Evolutionary conservation across 2,329 filamentous ascomycete genomes (phyloP).

Genomic region (Kalaharituber pfeilii): DNA sequence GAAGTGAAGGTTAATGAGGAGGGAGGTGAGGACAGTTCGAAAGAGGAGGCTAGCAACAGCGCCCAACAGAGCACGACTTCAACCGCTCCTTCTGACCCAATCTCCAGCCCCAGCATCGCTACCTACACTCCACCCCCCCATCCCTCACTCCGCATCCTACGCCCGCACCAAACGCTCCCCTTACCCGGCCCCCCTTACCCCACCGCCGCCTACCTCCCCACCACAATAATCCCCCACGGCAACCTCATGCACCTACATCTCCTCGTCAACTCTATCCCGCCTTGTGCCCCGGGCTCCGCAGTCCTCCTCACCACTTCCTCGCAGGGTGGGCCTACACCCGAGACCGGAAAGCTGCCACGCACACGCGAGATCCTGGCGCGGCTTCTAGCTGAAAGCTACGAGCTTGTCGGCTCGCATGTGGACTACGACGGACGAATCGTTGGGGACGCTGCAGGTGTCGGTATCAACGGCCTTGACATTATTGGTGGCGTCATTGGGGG

Average conservation of each 20-base stretch:
- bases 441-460: neutral
- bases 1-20: no score
- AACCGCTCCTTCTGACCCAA: neutral
- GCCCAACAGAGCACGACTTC: neutral
- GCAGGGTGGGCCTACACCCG: neutral
- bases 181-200: constrained; percentile 3
- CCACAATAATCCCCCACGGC: neutral
- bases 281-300: neutral
- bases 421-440: no score
- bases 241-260: constrained; percentile 1
- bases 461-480: no score
- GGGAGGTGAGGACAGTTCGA: no score
- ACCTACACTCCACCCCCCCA: neutral
- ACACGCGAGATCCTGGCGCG: neutral
- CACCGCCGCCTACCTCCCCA: constrained; percentile 1
- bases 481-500: no score
- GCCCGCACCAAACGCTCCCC: constrained; percentile 3
- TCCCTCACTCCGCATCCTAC: neutral
- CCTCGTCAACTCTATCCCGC: neutral
- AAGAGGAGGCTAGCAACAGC: no score
- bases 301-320: neutral
- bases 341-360: neutral
- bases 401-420: neutral
- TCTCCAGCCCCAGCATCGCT: neutral
- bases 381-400: neutral